These are phyloP conservation scores for Colletotrichum siamense DNA, from an alignment of 2,329 filamentous ascomycete genomes.

Conservation along the genomic window DNA sequence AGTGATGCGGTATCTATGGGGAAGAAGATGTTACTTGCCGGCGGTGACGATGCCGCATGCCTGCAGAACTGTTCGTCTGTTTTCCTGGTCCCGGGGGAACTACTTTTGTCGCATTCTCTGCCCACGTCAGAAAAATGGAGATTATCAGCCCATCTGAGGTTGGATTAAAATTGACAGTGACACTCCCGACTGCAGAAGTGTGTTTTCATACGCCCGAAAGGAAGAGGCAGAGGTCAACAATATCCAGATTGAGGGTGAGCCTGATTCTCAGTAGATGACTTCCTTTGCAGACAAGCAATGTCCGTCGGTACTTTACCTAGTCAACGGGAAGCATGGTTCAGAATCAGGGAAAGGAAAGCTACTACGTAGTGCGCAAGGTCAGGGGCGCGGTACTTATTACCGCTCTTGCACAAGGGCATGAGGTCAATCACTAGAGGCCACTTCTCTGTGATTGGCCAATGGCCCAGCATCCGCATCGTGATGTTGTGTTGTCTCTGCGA, in stretches of 20 bases:
- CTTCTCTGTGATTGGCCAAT: background rate
- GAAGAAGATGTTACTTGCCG: background rate
- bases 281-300: background rate
- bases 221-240: background rate
- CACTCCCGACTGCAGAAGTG: background rate
- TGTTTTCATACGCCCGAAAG: background rate
- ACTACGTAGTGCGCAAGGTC: background rate
- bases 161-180: background rate
- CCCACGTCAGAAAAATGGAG: background rate
- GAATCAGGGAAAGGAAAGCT: slow-evolving; percentile 2
- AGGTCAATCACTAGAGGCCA: background rate
- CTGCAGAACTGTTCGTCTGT: background rate
- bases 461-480: background rate
- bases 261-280: background rate
- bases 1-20: background rate
- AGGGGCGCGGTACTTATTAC: background rate
- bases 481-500: background rate
- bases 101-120: background rate
- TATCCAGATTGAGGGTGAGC: background rate
- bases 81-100: background rate
- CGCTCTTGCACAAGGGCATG: background rate
- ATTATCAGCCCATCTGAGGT: background rate
- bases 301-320: background rate
- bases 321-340: background rate
- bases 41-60: background rate